Evolutionary conservation across 306 rosid species (phyloP), one percentile per base, ranked within the genome.

Genomic region (Vigna reflexopilosa): DNA sequence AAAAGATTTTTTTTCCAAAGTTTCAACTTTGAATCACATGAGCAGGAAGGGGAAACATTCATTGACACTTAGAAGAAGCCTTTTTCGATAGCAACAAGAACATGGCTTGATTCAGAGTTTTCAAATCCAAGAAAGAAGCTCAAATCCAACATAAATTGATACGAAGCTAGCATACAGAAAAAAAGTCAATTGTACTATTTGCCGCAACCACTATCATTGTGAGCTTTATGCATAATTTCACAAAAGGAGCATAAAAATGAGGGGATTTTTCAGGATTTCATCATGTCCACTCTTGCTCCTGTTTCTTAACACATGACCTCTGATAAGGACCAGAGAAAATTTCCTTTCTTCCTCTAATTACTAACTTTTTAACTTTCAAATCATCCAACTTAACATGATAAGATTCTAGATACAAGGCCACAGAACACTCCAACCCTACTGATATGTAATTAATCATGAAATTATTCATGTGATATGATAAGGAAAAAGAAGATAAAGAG

Each of bases 351-450:
- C 38, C 79, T 62, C 71, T 16, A 56, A 36, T 20, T 76, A 52
- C 50, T 34, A 66, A 58, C 40, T 12, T 56, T 55, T 69, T 45
- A 50, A 30, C 50, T 56, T 52, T 42, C 17, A 40, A 65, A 44
- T 67, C 68, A 42, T 44, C 49, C 51, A 65, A 66, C 30, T 76
- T 65, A 28, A 54, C 67, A 26, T 49, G 28, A 34, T 58, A 56
- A 51, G 52, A 68, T 61, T 32, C 40, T 55, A 45, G 51, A 48
- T 15, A 48, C 13, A 32, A 40, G 65, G 72, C 67, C 67, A 63
- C 59, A 80, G 2, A n/a, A 59, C 67, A 72, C 24, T 80, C 57
- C 67, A 78, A 79, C 67, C 9, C 5, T 32, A 32, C 13, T 32
- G 10, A 26, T 15, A 62, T 59, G 50, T 59, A 70, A 2, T 6